Percentiles rank a stretch among this genome's conserved stretches.
These are phyloP conservation scores for Limnanthes douglasii DNA, from an alignment of 345 rosid genomes.

Conservation along the genomic window DNA sequence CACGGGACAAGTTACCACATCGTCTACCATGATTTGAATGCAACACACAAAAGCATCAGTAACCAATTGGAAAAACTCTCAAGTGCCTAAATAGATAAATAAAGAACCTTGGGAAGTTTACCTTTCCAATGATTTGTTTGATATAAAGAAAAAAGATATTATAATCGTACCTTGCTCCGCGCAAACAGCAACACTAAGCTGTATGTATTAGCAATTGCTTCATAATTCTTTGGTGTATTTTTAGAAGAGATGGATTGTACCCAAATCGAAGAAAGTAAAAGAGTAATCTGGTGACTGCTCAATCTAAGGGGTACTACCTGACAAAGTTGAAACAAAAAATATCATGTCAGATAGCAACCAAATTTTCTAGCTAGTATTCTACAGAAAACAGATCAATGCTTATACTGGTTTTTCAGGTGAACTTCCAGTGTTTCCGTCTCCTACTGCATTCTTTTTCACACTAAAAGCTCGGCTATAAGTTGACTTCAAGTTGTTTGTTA, in stretches of 20 bases:
- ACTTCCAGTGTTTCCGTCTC: conserved; percentile 17
- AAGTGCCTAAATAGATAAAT: too few relatives aligned
- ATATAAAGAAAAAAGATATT: too few relatives aligned
- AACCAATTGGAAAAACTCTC: too few relatives aligned
- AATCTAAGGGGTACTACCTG: conserved; percentile 39
- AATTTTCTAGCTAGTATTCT: too few relatives aligned
- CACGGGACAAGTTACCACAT: too few relatives aligned
- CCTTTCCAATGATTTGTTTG: too few relatives aligned
- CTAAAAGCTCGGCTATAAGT: conserved; percentile 28
- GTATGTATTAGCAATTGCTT: conserved; percentile 69
- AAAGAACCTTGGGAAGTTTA: too few relatives aligned
- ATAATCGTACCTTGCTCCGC: conserved; percentile 37
- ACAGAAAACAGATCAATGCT: too few relatives aligned
- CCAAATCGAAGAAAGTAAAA: conserved; percentile 59
- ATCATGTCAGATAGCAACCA: conserved; percentile 5
- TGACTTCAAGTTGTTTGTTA: conserved; percentile 37
- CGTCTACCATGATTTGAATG: too few relatives aligned
- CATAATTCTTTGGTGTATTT: conserved; percentile 54
- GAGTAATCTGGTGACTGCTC: conserved; percentile 57
- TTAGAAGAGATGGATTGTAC: conserved; percentile 54
- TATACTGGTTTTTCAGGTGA: conserved; percentile 20
- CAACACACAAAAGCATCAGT: too few relatives aligned
- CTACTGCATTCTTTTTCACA: conserved; percentile 10
- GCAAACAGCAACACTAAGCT: conserved; percentile 48
- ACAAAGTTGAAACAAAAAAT: not conserved